Evolutionary conservation across 345 rosid species (phyloP), one percentile per base, ranked within the genome.

Genomic region (Eucalyptus erythrocorys): DNA sequence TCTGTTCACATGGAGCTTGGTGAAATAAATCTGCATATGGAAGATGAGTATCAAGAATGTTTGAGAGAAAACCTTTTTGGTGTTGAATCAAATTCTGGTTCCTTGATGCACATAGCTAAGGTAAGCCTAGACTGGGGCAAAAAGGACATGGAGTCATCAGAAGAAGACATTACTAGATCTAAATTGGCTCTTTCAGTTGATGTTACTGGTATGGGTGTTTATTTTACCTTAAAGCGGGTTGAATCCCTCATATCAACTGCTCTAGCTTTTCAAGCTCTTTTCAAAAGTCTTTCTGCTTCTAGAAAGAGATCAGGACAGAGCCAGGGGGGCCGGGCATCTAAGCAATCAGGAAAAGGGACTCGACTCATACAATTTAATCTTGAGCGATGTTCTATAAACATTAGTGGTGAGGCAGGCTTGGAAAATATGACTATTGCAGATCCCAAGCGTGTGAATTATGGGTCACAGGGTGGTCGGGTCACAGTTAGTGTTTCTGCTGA

Each of bases 391-490:
- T 95, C 93, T 68, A 93, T 98, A 85, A 96, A 92, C 87, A 93
- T 94, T 90, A 92, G 86, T 91, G 98, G 96, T 85, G 96, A 97
- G 8, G 91, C 96, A 48, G 92, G 92, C 87, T 88, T 97, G 96
- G 99, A 97, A 42, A 94, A 93, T 87, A 87, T 95, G 81, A 89
- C 90, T 90, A 92, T 97, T 91, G 94, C 91, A 40, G 98, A 98
- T 92, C 98, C 99, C 80, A 98, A 98, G 93, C 96, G 96, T 85
- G 98, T 98, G 90, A 97, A 97, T 93, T 97, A 96, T 95, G 99
- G 99, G 88, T 97, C 99, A 90, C 99, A 98, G 87, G 99, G 99
- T 94, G 99, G 98, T 68, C 95, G 93, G 84, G 93, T 94, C 90
- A 89, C 93, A 66, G 91, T 98, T 90, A 94, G 93, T 76, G 91